Base-by-base conservation (phyloP, 805 yeast genomes). In the Metschnikowia corniflorae region DNA sequence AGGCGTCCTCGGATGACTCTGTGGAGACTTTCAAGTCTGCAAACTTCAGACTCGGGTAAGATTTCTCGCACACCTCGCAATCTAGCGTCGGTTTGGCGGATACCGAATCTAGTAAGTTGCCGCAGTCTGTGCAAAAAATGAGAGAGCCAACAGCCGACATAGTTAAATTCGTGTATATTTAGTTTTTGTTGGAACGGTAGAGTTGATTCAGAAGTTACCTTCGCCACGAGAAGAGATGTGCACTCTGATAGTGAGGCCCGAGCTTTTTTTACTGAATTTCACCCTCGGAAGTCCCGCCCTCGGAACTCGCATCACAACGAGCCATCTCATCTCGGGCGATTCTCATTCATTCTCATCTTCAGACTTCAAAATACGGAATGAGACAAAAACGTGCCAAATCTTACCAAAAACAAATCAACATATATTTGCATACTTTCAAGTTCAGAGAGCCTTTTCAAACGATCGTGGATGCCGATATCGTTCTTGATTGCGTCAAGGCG, bases 101-200 rank as follows among this genome's bases (percentile, higher is more conserved):
- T 20, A 77, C 77, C 7, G 87, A 72, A 57, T 86, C 95, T 42
- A 93, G 69, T 37, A 93, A 70, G 54, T 84, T 86, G 51, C 99
- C 99, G 63, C 99, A 93, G 49, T 80, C 86, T 8, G 81, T 73
- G 61, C 99, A 93, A 63, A 93, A 93, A 41, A 93, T 91, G 53
- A 93, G 76, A 32, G 96, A 85, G 12, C 98, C 99, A 27, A 93
- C 96, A 13, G 80, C 95, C 40, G 96, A 86, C 98, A 93, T 91
- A 22, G n/a, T 29, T 10, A n/a, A 14, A 13, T 21, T 21, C 5
- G n/a, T n/a, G n/a, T n/a, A n/a, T n/a, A n/a, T n/a, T n/a, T n/a
- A n/a, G n/a, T n/a, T n/a, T n/a, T n/a, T n/a, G n/a, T n/a, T n/a
- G n/a, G n/a, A n/a, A n/a, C n/a, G n/a, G n/a, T n/a, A n/a, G n/a